A percentile compares a stretch with the other conserved stretches of the same genome.
Evolutionary conservation across 768 basidiomycete species (phyloP).

Genomic region (Amanita fuliginea): DNA sequence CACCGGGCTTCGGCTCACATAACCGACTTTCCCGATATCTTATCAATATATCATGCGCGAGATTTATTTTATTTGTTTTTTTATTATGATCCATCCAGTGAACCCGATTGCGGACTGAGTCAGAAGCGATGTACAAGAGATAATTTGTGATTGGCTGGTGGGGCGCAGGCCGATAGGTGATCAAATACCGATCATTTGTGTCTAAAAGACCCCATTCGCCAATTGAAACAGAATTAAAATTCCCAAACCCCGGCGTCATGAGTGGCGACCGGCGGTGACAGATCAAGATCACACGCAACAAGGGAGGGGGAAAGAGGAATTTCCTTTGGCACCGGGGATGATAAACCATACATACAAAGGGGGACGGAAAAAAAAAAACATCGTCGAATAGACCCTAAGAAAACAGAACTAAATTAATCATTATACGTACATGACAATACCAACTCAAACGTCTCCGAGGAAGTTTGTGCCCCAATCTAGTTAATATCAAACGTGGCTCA

Average conservation of each 20-base stretch:
- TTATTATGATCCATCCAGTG: no score
- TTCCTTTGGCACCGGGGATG: no score
- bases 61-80: no score
- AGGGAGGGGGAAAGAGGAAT: not conserved
- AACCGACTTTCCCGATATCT: not conserved
- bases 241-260: not conserved
- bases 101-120: no score
- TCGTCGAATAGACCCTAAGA: not conserved
- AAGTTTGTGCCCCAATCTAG: constrained; percentile 1
- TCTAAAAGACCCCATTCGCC: not conserved
- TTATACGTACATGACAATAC: constrained; percentile 4
- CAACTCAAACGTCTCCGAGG: not conserved
- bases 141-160: no score
- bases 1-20: not conserved
- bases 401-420: constrained; percentile 4
- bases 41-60: no score
- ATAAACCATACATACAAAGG: not conserved
- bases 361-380: not conserved
- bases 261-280: not conserved
- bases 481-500: constrained; percentile 1
- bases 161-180: not conserved
- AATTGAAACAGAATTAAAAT: not conserved
- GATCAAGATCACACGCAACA: not conserved
- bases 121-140: no score
- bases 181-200: not conserved